Percentiles rank a stretch among this genome's conserved stretches.
Conservation (phyloP, 192 early-diverging fungal species). For the Gamsiella multidivaricata region DNA sequence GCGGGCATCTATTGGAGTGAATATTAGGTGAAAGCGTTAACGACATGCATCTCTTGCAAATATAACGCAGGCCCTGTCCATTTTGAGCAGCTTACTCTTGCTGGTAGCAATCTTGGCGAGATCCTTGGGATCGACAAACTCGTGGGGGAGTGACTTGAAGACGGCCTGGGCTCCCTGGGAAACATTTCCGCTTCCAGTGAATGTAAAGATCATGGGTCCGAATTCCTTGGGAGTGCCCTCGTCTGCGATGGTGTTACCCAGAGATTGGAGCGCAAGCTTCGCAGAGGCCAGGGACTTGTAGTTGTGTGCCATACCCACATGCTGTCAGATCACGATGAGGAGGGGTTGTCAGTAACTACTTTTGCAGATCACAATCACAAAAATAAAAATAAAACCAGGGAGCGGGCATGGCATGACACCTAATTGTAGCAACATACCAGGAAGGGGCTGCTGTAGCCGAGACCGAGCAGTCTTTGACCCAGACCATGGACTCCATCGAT, state of each 20-base stretch:
- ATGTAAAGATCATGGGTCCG: constrained; percentile 90
- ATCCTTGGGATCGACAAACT: constrained; percentile 82
- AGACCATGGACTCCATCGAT: constrained; percentile 93
- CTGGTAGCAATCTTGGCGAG: constrained; percentile 66
- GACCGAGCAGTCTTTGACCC: constrained; percentile 88
- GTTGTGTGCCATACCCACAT: constrained; percentile 78
- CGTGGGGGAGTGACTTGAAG: constrained; percentile 92
- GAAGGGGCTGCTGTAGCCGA: constrained; percentile 96
- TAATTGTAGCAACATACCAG: constrained; percentile 62
- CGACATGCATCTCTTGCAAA: too few relatives aligned
- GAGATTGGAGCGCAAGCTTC: constrained; percentile 63
- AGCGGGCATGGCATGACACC: background rate
- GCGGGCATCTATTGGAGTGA: constrained; percentile 60
- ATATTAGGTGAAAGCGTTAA: background rate
- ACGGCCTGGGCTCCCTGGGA: constrained; percentile 90
- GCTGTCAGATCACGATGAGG: constrained; percentile 40
- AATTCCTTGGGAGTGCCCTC: constrained; percentile 90
- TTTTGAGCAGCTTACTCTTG: constrained; percentile 68
- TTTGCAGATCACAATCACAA: background rate
- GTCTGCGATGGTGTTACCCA: constrained; percentile 85
- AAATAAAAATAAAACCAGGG: too few relatives aligned
- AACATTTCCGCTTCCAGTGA: constrained; percentile 94
- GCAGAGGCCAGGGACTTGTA: constrained; percentile 76
- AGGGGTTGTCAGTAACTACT: constrained; percentile 41
- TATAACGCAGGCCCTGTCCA: too few relatives aligned